Conservation (phyloP, 495 filamentous ascomycete species). For the Penicillium pancosmium region DNA sequence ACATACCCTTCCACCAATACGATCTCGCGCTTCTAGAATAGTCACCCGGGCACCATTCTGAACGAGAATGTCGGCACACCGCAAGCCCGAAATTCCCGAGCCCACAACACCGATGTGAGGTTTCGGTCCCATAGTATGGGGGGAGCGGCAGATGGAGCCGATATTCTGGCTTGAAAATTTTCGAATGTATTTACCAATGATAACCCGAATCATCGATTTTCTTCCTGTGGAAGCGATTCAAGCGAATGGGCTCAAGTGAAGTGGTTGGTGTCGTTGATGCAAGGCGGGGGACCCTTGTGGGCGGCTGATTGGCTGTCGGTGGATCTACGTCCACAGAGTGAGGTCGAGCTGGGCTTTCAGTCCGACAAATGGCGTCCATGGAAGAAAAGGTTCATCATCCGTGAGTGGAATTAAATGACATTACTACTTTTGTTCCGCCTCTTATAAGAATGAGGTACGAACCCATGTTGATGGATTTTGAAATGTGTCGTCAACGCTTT, state of each 20-base stretch:
- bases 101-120: conserved; percentile 76
- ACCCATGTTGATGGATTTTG: too few species aligned
- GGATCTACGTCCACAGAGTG: conserved; percentile 8
- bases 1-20: conserved; percentile 80
- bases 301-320: conserved; percentile 26
- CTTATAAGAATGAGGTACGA: too few species aligned
- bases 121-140: conserved; percentile 30
- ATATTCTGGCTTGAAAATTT: not conserved
- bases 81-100: conserved; percentile 83
- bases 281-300: conserved; percentile 13
- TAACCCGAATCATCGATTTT: conserved; percentile 6
- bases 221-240: not conserved
- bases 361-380: too few species aligned
- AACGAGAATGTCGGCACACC: conserved; percentile 81
- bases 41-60: conserved; percentile 80
- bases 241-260: not conserved
- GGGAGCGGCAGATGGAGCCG: not conserved
- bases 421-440: too few species aligned
- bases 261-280: conserved; percentile 19
- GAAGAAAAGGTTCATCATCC: too few species aligned
- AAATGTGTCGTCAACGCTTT: too few species aligned
- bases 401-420: too few species aligned
- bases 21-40: conserved; percentile 80
- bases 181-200: not conserved
- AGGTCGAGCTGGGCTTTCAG: too few species aligned